Evolutionary conservation across 108 stramenopile genomes (phyloP).

Genomic region (Cylindrotheca fusiformis): DNA sequence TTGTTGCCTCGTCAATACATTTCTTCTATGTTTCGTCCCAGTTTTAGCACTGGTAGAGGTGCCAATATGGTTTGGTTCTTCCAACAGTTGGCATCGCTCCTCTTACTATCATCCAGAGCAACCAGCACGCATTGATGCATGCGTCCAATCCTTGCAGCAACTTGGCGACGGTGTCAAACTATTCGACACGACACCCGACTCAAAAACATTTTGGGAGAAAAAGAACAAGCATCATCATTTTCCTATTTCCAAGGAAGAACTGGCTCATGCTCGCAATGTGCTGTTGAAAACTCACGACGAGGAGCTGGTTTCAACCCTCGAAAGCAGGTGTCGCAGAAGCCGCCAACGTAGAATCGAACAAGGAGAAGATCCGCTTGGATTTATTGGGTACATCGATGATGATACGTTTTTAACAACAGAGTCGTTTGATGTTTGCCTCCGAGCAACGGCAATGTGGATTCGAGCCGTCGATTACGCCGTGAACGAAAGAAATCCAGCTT

Average conservation of each 20-base stretch:
- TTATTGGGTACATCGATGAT: conserved; percentile 46
- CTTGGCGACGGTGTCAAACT: conserved; percentile 7
- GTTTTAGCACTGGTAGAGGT: too few relatives aligned
- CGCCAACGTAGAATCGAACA: conserved; percentile 34
- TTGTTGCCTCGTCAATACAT: too few relatives aligned
- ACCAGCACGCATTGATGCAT: conserved; percentile 39
- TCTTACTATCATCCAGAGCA: conserved; percentile 50
- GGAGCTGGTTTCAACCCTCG: conserved; percentile 26
- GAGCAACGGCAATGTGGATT: conserved; percentile 53
- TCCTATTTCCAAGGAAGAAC: conserved; percentile 29
- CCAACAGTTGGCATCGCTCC: conserved; percentile 42
- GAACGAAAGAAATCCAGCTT: conserved; percentile 4
- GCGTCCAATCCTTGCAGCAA: conserved; percentile 21
- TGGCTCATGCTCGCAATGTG: conserved; percentile 34
- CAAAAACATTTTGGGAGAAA: background rate
- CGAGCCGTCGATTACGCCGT: conserved; percentile 34
- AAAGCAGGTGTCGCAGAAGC: conserved; percentile 28
- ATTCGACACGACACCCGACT: conserved; percentile 18
- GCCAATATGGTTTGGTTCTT: conserved; percentile 42
- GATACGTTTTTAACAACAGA: conserved; percentile 52
- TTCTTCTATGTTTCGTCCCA: too few relatives aligned
- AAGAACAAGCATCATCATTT: background rate
- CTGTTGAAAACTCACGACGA: conserved; percentile 30
- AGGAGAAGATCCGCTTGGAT: conserved; percentile 46
- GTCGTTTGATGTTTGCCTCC: conserved; percentile 43